Evolutionary conservation across 208 protist genomes (phyloP), one percentile per base, ranked within the genome.

Genomic region (Crithidia expoeki): DNA sequence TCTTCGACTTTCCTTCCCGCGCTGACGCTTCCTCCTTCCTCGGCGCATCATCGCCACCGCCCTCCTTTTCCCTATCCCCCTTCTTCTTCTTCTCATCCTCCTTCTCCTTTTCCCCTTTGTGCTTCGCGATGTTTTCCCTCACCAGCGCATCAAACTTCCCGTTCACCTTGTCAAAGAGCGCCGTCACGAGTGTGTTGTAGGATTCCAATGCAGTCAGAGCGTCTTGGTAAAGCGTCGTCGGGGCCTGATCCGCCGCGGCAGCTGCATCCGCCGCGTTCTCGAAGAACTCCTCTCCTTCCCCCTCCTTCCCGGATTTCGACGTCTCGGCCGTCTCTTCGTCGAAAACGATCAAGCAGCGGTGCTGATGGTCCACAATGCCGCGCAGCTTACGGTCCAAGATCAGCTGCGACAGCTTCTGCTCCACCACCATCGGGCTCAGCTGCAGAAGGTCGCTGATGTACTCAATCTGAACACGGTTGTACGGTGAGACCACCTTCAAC

Each of bases 381-480:
- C 77, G 70, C 47, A 99, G 90, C 78, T 99, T 98, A 42, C 98
- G 93, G 83, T 99, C 98, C 0, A 99, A 83, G 72, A 99, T 99
- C 78, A 99, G 99, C 74, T 99, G 96, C 27, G 98, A 99, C 0
- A 99, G 81, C 44, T 84, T 89, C 38, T 78, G 79, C 85, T 96
- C 92, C 38, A 97, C 82, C 12, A 79, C 61, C 40, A 76, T 82
- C 25, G 62, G 83, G 32, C 94, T 88, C 14, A 99, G 81, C 53
- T 90, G 68, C 66, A 99, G 88, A 2, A 99, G 70, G 19, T 72
- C 23, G 10, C 97, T 97, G 47, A 99, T 72, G 81, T 99, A 97
- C 16, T 82, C 64, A 36, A 99, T 98, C 79, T 98, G 87, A 44
- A 99, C 98, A 17, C 94, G 86, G 46, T 97, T 97, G 81, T 98